phyloP scores from a whole-genome alignment of 345 rosid genomes.

The Populus nigra region DNA sequence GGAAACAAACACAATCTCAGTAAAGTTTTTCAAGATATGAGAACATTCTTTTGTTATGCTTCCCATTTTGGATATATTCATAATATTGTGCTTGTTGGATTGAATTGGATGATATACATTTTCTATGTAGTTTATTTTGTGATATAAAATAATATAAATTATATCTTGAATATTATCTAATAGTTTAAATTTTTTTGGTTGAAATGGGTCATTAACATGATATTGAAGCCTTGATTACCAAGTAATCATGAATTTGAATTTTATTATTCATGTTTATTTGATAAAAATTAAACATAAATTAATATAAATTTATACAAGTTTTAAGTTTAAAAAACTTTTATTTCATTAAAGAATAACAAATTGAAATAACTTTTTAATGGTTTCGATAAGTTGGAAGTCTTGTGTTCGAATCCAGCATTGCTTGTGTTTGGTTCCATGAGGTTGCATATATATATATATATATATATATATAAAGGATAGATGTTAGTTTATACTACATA shows the following conservation, averaged over 20 bases:
- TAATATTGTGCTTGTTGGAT: background rate
- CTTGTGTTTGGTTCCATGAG: background rate
- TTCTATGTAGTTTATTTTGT: background rate
- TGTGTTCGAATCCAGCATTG: background rate
- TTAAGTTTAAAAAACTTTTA: rapidly evolving
- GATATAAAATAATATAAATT: too few relatives aligned
- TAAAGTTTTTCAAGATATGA: background rate
- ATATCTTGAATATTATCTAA: too few relatives aligned
- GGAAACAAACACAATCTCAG: too few relatives aligned
- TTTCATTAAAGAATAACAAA: too few relatives aligned
- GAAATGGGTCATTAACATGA: rapidly evolving
- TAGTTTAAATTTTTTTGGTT: too few relatives aligned
- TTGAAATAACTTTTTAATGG: too few relatives aligned
- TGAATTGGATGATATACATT: background rate
- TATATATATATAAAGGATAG: too few relatives aligned
- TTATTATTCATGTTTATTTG: too few relatives aligned
- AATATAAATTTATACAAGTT: rapidly evolving
- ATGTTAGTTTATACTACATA: background rate
- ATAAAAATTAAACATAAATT: too few relatives aligned
- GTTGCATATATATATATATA: too few relatives aligned
- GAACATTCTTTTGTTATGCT: background rate
- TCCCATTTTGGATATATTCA: background rate
- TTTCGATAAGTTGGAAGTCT: too few relatives aligned
- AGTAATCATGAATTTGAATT: rapidly evolving
- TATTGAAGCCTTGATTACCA: rapidly evolving